Evolutionary conservation across 129 eudicot genomes (phyloP).

Genomic region (Dittrichia graveolens): DNA sequence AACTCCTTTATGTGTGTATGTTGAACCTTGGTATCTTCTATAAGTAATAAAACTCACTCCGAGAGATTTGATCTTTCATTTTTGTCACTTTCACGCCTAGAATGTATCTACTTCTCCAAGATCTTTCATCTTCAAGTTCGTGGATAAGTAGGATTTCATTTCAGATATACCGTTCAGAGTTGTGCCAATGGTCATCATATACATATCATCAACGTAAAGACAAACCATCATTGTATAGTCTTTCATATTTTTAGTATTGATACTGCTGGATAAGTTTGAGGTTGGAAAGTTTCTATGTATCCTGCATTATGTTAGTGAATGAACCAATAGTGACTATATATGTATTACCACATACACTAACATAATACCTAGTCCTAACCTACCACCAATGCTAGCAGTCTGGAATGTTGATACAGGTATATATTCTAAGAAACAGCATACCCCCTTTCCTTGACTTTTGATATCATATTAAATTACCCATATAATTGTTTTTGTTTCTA

Average conservation of each 20-base stretch:
- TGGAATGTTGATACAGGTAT: not conserved
- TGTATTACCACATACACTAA: not conserved
- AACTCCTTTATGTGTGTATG: not conserved
- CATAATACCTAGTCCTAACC: not conserved
- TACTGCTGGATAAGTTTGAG: not conserved
- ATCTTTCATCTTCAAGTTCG: not conserved
- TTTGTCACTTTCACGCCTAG: not conserved
- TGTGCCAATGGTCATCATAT: not conserved
- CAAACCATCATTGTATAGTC: not conserved
- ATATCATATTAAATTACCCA: slow-evolving; percentile 3
- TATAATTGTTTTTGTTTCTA: not conserved
- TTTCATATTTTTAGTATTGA: not conserved
- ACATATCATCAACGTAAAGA: not conserved
- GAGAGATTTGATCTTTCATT: not conserved
- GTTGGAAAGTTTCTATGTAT: not conserved
- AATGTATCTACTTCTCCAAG: not conserved
- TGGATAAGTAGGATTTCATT: not conserved
- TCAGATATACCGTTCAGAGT: not conserved
- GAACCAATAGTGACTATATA: not conserved
- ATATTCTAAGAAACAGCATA: not conserved
- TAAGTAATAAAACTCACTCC: not conserved
- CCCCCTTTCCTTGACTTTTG: not conserved
- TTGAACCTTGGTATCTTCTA: not conserved
- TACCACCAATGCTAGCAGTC: not conserved
- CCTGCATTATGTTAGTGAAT: too few relatives aligned